These are phyloP conservation scores for Neurospora sp. DNA, from an alignment of 495 filamentous ascomycete genomes.

Conservation along the genomic window DNA sequence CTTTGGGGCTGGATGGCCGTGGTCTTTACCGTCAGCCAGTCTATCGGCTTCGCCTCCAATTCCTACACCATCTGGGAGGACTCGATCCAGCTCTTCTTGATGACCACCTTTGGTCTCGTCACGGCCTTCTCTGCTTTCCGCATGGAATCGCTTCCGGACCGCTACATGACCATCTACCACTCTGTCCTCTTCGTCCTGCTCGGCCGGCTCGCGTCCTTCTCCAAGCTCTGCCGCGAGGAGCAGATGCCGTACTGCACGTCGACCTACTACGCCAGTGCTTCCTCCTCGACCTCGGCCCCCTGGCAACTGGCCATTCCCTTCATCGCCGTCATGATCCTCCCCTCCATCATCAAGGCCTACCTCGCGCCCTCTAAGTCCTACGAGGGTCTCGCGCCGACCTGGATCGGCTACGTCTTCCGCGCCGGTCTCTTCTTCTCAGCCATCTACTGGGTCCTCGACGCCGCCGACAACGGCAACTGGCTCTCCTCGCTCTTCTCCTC, in stretches of 20 bases:
- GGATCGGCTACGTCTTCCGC: constrained; percentile 75
- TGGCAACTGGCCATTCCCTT: constrained; percentile 85
- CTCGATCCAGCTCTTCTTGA: constrained; percentile 83
- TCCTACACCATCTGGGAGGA: constrained; percentile 99
- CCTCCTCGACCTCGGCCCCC: constrained; percentile 81
- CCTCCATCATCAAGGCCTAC: constrained; percentile 66
- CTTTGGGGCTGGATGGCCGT: constrained; percentile 82
- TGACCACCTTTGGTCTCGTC: constrained; percentile 72
- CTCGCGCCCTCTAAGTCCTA: constrained; percentile 70
- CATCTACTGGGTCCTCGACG: constrained; percentile 81
- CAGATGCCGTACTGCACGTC: constrained; percentile 96
- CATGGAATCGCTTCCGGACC: constrained; percentile 48
- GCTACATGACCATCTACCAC: constrained; percentile 68
- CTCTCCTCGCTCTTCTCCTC: constrained; percentile 40
- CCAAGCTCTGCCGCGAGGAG: constrained; percentile 91
- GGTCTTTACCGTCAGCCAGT: constrained; percentile 71
- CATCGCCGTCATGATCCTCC: constrained; percentile 59
- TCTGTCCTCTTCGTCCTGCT: constrained; percentile 73
- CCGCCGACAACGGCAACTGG: constrained; percentile 86
- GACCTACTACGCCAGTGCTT: constrained; percentile 88
- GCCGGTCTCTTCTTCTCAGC: constrained; percentile 64
- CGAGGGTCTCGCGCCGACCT: constrained; percentile 69
- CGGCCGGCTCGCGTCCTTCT: constrained; percentile 75
- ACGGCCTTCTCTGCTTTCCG: constrained; percentile 65
- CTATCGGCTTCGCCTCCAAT: constrained; percentile 87